Evolutionary conservation across 495 filamentous ascomycete species (phyloP).

Genomic region (Corynascus novoguineensis): DNA sequence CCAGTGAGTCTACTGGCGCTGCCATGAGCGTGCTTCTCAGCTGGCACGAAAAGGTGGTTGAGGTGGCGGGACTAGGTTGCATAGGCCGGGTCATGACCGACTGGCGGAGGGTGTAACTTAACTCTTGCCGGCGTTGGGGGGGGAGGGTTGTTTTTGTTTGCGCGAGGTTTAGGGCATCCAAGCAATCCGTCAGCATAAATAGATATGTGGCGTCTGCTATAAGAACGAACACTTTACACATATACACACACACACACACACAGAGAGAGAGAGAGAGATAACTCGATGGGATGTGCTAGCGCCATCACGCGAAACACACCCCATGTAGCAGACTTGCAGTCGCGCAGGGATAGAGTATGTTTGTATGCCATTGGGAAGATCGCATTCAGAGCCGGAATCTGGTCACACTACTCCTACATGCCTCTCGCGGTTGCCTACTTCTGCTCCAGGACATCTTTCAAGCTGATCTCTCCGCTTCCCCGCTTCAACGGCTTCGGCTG

Average conservation of each 20-base stretch:
- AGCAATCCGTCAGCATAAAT: slow-evolving; percentile 1
- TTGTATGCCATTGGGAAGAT: no score
- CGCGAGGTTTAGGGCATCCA: neutral
- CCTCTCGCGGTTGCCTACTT: slow-evolving; percentile 20
- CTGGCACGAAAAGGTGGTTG: slow-evolving; percentile 95
- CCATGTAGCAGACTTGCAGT: no score
- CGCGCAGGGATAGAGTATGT: no score
- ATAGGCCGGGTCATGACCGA: slow-evolving; percentile 91
- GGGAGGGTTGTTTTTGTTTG: neutral
- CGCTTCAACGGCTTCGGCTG: slow-evolving; percentile 74
- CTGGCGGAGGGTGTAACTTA: slow-evolving; percentile 68
- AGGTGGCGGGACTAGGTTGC: slow-evolving; percentile 78
- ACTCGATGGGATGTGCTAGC: neutral
- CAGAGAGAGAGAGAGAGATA: no score
- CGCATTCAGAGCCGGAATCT: no score
- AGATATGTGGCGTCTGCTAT: neutral
- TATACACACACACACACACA: no score
- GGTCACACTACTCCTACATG: slow-evolving; percentile 4
- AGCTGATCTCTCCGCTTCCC: slow-evolving; percentile 74
- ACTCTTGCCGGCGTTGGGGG: slow-evolving; percentile 1
- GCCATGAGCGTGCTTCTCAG: slow-evolving; percentile 90
- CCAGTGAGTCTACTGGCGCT: slow-evolving; percentile 70
- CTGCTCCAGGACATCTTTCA: slow-evolving; percentile 70
- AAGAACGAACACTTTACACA: no score
- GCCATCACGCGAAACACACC: no score